These are phyloP conservation scores for Viola odorata DNA, from an alignment of 345 rosid genomes.

Conservation along the genomic window DNA sequence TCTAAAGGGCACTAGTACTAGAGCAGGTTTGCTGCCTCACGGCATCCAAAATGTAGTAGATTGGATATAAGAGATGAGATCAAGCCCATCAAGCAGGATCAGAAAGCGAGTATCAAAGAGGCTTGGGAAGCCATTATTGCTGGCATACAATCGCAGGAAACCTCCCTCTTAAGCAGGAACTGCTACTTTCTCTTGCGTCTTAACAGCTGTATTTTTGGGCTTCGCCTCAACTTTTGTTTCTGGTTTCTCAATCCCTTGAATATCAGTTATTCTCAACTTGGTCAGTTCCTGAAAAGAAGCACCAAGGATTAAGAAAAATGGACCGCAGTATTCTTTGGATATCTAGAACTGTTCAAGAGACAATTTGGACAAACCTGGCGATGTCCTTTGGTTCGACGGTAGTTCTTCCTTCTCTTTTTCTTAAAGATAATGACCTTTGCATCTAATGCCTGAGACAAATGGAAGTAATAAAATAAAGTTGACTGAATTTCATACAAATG, in stretches of 20 bases:
- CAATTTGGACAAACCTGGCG: constrained; percentile 52
- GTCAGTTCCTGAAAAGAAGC: constrained; percentile 70
- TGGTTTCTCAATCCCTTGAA: constrained; percentile 83
- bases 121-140: constrained; percentile 2
- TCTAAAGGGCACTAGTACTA: constrained; percentile 7
- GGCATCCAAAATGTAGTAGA: constrained; percentile 28
- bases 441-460: constrained; percentile 69
- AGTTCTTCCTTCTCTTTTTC: constrained; percentile 89
- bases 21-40: constrained; percentile 14
- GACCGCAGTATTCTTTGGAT: neutral
- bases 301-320: neutral
- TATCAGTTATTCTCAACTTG: constrained; percentile 82
- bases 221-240: constrained; percentile 30
- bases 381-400: constrained; percentile 84
- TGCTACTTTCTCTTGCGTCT: constrained; percentile 48
- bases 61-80: constrained; percentile 6
- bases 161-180: constrained; percentile 40
- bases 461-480: neutral
- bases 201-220: constrained; percentile 31
- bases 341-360: constrained; percentile 3
- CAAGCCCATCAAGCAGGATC: neutral
- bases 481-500: neutral
- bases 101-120: neutral
- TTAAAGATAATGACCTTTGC: constrained; percentile 89
- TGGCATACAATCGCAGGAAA: neutral